Conservation (phyloP, 2,329 filamentous ascomycete genomes). For the Pseudogymnoascus sp. region DNA sequence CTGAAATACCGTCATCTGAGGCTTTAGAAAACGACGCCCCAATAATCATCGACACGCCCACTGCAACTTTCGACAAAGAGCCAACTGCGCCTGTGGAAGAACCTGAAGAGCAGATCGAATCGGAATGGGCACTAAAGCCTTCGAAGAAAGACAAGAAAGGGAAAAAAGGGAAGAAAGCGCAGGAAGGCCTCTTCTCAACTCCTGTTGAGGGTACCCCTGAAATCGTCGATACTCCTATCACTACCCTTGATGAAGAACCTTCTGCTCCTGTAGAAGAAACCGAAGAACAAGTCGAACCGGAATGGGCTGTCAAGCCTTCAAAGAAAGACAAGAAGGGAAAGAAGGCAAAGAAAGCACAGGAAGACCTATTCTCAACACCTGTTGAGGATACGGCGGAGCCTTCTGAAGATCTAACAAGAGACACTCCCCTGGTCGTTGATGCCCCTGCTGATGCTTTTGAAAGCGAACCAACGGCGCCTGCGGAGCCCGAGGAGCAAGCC, state of each 20-base stretch:
- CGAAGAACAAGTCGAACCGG: slow-evolving; percentile 17
- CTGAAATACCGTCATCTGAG: background rate
- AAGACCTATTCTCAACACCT: background rate
- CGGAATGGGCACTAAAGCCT: background rate
- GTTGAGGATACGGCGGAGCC: background rate
- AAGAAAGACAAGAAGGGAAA: slow-evolving; percentile 28
- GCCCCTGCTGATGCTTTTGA: background rate
- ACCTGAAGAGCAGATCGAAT: background rate
- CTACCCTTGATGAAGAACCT: background rate
- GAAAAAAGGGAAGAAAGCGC: slow-evolving; percentile 29
- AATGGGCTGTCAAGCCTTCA: slow-evolving; percentile 7
- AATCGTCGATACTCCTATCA: background rate
- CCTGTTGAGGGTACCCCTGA: background rate
- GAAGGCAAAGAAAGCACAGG: slow-evolving; percentile 25
- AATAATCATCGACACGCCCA: background rate
- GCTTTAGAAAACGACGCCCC: background rate
- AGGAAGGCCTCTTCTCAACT: background rate
- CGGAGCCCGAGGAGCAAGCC: background rate
- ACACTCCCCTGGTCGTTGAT: background rate
- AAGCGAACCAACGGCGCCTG: background rate
- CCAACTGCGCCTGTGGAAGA: background rate
- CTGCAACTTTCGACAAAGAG: background rate
- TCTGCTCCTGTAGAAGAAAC: slow-evolving; percentile 19
- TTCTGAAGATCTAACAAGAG: background rate
- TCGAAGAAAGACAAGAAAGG: slow-evolving; percentile 21